Evolutionary conservation across 352 stramenopile species (phyloP), one percentile per base, ranked within the genome.

Genomic region (Phytophthora boehmeriae): DNA sequence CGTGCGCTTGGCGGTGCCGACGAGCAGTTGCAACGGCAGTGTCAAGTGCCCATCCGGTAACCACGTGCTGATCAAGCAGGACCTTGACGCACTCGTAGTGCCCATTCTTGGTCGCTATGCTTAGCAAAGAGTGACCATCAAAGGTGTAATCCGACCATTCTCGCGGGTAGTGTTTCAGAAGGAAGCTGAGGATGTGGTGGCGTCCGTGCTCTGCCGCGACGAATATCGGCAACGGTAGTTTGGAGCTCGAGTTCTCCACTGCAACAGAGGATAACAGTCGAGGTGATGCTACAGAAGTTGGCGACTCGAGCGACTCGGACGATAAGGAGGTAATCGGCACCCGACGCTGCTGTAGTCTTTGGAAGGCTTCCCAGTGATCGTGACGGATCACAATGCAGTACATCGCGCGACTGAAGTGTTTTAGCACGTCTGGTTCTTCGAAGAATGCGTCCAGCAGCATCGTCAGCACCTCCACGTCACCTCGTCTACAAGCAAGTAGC

Each of bases 61-160:
- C 36, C 16, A 75, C 48, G 20, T 78, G 52, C 16, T 51, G 61
- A 8, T 73, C 62, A 11, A 92, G 66, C 34, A 92, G 62, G 25
- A 74, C 60, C 36, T 84, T 63, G 13, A 90, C 83, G 46, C 83
- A 92, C 50, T 86, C 78, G 55, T 90, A 92, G 57, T 92, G 80
- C 8, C 83, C 83, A 36, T 86, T 76, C 17, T 75, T 78, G 17
- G 76, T 79, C 6, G 83, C 83, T 14, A 92, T 73, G 0, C 78
- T 85, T 10, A 92, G 69, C 28, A 90, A 48, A 16, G 80, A 83
- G 57, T 90, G 73, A 13, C 76, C 79, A 36, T 85, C 71, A 51
- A 92, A 92, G 20, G 51, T 63, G 66, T 92, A 92, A 14, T 54
- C 35, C 6, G 54, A 45, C 63, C 73, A 81, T 8, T 74, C 56